Conservation (phyloP, 1,139 yeast genomes). For the Insectozyma bohioensis region DNA sequence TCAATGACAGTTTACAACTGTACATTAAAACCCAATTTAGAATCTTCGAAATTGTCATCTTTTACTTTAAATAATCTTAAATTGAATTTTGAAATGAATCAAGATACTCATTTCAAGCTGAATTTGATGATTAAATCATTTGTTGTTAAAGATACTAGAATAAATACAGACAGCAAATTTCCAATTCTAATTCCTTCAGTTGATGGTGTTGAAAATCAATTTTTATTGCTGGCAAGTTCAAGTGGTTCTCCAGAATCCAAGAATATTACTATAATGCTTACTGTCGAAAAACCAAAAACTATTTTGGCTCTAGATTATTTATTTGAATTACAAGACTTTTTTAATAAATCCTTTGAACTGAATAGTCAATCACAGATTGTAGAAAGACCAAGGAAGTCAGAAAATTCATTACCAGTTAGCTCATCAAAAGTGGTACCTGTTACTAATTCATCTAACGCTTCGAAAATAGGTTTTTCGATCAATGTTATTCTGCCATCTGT, state of each 20-base stretch:
- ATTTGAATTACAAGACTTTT: conserved; percentile 69
- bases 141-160: conserved; percentile 73
- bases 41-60: conserved; percentile 48
- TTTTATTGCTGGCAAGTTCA: conserved; percentile 54
- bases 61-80: conserved; percentile 65
- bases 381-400: conserved; percentile 11
- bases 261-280: conserved; percentile 52
- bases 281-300: conserved; percentile 78
- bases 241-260: conserved; percentile 41
- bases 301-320: conserved; percentile 85
- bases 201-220: conserved; percentile 65
- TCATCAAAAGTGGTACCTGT: conserved; percentile 3
- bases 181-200: conserved; percentile 77
- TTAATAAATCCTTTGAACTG: conserved; percentile 28
- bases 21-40: too few relatives aligned
- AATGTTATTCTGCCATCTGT: conserved; percentile 80
- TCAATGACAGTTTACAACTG: conserved; percentile 64
- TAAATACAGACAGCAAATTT: conserved; percentile 62
- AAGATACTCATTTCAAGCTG: conserved; percentile 58
- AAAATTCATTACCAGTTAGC: conserved; percentile 6
- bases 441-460: conserved; percentile 2
- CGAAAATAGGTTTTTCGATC: conserved; percentile 53
- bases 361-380: not conserved
- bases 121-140: conserved; percentile 71
- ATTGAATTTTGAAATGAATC: conserved; percentile 48